phyloP scores from a whole-genome alignment of 441 rosid species.

The Eutrema salsugineum region DNA sequence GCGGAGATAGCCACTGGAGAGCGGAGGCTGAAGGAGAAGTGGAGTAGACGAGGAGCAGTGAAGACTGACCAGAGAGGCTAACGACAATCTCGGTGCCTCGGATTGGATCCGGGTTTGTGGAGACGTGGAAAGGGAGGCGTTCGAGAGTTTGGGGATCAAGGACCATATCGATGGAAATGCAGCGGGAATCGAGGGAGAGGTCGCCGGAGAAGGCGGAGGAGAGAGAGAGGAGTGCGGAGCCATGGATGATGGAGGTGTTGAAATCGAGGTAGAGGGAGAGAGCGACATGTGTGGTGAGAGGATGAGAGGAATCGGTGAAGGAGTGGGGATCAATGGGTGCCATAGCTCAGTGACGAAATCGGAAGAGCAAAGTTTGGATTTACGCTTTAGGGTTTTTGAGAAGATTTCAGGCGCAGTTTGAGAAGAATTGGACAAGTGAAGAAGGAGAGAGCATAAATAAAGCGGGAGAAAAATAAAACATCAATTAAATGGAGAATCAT shows the following conservation, averaged over 20 bases:
- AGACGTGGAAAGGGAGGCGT: conserved; percentile 43
- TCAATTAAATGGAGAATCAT: conserved; percentile 19
- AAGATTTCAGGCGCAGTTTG: background rate
- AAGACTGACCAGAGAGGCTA: conserved; percentile 44
- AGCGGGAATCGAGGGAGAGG: conserved; percentile 71
- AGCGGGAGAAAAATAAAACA: conserved; percentile 18
- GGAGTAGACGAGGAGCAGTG: conserved; percentile 49
- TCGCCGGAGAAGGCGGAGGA: conserved; percentile 44
- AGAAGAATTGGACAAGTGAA: background rate
- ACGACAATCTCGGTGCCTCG: conserved; percentile 52
- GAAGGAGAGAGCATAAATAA: conserved; percentile 7
- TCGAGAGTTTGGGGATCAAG: conserved; percentile 45
- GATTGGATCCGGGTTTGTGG: conserved; percentile 44
- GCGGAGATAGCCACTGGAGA: conserved; percentile 87
- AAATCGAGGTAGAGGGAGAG: conserved; percentile 81
- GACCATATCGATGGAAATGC: conserved; percentile 43
- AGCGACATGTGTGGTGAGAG: conserved; percentile 59
- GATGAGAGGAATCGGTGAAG: conserved; percentile 63
- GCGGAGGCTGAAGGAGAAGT: conserved; percentile 79
- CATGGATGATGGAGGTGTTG: conserved; percentile 70
- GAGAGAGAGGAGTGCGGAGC: conserved; percentile 69
- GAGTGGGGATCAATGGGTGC: conserved; percentile 88
- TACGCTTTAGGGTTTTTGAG: conserved; percentile 14
- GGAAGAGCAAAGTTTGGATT: background rate
- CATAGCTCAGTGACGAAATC: conserved; percentile 32